Base-by-base conservation (phyloP, 1,139 yeast species). In the Taphrina sp. region DNA sequence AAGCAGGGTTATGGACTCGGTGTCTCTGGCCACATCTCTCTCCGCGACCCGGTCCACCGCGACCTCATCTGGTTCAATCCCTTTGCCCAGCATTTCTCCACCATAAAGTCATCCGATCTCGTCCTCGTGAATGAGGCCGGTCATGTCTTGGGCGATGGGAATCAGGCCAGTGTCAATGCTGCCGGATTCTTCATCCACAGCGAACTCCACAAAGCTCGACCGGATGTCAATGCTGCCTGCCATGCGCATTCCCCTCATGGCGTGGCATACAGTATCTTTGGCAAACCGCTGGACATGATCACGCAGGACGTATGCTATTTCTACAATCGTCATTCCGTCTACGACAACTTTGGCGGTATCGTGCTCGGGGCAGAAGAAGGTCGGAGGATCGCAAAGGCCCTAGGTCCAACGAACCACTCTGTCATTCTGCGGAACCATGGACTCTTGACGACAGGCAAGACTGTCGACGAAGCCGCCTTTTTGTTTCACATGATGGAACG, bases 141-240 rank as follows among this genome's bases (percentile, higher is more conserved):
- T 31, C 79, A 83, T 58, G 75, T 85, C 26, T 75, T 83, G 63
- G 77, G 81, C 61, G 52, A 33, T 22, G 35, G 29, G 20, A 28
- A 39, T n/a, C 34, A 47, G 19, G 74, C 71, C 19, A 82, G 89
- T 1, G 78, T 85, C 59, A 85, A 85, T 65, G 80, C 85, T 23
- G 94, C 95, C 1, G 95, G 95, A 0, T 85, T 85, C 72, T 79
- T 81, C 60, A 85, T 85, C 68, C 95, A 85, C 65, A 79, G 85
- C 1, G 89, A 86, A 14, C 67, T 85, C 35, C 95, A 85, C 71
- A 76, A 76, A 66, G 84, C 86, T 5, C 76, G 94, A 60, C 92
- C 90, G 1, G 90, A 85, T 62, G 82, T 85, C 17, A 74, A 81
- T 63, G 92, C 94, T 19, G 94, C 94, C 2, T 83, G 92, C 65